A percentile compares a stretch with the other conserved stretches of the same genome.
Conservation (phyloP, 169 alveolate species). For the Nephromyces sp. region DNA sequence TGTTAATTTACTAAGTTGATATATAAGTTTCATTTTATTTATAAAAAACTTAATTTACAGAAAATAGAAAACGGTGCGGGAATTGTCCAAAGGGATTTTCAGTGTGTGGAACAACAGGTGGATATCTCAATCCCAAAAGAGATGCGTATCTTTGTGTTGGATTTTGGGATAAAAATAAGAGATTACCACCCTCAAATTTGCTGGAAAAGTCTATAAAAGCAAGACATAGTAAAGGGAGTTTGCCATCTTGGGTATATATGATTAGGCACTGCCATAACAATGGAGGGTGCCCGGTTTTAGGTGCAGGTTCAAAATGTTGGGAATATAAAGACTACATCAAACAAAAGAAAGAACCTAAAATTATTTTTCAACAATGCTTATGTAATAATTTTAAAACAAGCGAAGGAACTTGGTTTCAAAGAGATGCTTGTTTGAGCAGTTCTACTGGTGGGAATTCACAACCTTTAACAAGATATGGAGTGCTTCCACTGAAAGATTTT, state of each 20-base stretch:
- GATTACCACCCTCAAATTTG: conserved; percentile 14
- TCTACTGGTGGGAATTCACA: not conserved
- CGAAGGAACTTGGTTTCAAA: conserved; percentile 2
- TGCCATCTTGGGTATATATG: conserved; percentile 19
- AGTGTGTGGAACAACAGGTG: conserved; percentile 15
- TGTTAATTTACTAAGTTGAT: not conserved
- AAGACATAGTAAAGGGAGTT: conserved; percentile 5
- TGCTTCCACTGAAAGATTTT: no score
- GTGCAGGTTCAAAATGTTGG: conserved; percentile 12
- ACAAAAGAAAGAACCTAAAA: conserved; percentile 2
- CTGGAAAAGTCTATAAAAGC: not conserved
- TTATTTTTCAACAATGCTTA: conserved; percentile 10
- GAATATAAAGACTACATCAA: not conserved
- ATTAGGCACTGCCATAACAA: conserved; percentile 10
- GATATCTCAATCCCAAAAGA: conserved; percentile 7
- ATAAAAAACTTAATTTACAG: not conserved
- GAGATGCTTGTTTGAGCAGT: conserved; percentile 7
- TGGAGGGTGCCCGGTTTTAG: not conserved
- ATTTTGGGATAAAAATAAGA: conserved; percentile 2
- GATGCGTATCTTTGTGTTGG: conserved; percentile 23
- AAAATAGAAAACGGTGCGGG: conserved; percentile 14
- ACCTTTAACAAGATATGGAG: not conserved
- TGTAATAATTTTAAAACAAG: conserved; percentile 13
- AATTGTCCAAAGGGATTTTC: conserved; percentile 14
- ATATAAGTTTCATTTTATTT: not conserved